Conservation (phyloP, 208 protist genomes). For the Acanthamoeba comandoni region DNA sequence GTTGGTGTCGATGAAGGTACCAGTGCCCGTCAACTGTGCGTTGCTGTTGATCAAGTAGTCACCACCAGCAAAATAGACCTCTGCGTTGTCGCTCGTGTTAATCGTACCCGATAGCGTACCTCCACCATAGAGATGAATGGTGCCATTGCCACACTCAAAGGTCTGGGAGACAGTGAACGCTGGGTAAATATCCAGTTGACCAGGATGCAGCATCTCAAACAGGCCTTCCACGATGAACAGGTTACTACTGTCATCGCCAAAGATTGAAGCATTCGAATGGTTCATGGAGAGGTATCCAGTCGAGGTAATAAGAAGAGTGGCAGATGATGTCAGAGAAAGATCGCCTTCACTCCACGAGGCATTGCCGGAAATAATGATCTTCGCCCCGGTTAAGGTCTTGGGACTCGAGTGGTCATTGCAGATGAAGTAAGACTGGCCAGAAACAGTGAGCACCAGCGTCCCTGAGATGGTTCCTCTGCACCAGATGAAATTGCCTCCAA, state of each 20-base stretch:
- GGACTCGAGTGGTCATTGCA: no score
- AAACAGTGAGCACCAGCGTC: no score
- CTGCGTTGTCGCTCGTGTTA: not conserved
- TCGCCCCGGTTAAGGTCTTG: no score
- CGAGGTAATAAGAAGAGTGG: no score
- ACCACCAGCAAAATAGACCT: slow-evolving; percentile 57
- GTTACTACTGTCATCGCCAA: no score
- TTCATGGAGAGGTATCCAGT: no score
- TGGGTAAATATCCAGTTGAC: slow-evolving; percentile 64
- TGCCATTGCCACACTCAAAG: slow-evolving; percentile 64
- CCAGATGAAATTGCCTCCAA: slow-evolving; percentile 20
- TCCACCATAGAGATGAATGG: slow-evolving; percentile 59
- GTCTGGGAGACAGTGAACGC: slow-evolving; percentile 17
- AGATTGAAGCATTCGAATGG: no score
- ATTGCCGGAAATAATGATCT: no score
- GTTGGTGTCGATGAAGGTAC: slow-evolving; percentile 60
- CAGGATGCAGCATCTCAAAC: not conserved
- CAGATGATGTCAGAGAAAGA: no score
- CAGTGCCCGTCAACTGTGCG: slow-evolving; percentile 33
- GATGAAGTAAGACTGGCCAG: no score
- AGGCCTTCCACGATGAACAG: no score
- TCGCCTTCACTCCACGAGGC: no score
- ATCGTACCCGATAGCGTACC: slow-evolving; percentile 10
- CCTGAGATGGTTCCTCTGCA: slow-evolving; percentile 56
- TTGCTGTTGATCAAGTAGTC: slow-evolving; percentile 59